Evolutionary conservation across 2,329 filamentous ascomycete genomes (phyloP), one percentile per base, ranked within the genome.

Genomic region (Trichoderma citrinoviride): DNA sequence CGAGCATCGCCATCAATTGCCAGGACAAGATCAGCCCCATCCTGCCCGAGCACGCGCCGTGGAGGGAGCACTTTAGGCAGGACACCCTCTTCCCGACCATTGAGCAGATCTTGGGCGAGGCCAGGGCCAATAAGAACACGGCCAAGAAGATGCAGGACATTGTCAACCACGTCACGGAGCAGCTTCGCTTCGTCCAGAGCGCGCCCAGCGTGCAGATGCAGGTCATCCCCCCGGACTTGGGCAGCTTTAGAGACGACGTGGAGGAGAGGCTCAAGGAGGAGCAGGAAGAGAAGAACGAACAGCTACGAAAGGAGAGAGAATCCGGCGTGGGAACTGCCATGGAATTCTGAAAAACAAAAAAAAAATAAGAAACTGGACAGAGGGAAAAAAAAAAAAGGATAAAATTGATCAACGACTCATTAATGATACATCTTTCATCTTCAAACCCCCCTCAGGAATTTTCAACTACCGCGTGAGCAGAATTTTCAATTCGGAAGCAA

Each of bases 181-280:
- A 98, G 77, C 78, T 99, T 68, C 85, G 91, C 27, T 97, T 96
- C 74, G 87, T 98, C 60, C 83, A 91, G 72, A 85, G 88, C 43
- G 92, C 92, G 7, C 95, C 95, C 0, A 96, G 92, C 71, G 92
- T 96, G 29, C 92, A 96, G 76, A 90, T 93, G 78, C 86, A 87
- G 70, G 84, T 87, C 50, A 90, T 97, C 61, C 92, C 92, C 10
- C 90, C 91, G 0, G 91, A 94, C 72, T 82, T 95, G 7, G 82
- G 84, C 19, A 86, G 82, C 47, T 82, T 91, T 12, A 81, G 90
- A 68, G 86, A 90, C 65, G 85, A 91, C 62, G 85, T 91, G 1
- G 90, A 93, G 72, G 83, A 85, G 61, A 80, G 84, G 68, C 76
- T 92, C 55, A 86, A 85, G 70, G 89, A 91, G 71, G 85, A 89